phyloP scores from a whole-genome alignment of 306 rosid genomes.

The Fagus sylvatica region DNA sequence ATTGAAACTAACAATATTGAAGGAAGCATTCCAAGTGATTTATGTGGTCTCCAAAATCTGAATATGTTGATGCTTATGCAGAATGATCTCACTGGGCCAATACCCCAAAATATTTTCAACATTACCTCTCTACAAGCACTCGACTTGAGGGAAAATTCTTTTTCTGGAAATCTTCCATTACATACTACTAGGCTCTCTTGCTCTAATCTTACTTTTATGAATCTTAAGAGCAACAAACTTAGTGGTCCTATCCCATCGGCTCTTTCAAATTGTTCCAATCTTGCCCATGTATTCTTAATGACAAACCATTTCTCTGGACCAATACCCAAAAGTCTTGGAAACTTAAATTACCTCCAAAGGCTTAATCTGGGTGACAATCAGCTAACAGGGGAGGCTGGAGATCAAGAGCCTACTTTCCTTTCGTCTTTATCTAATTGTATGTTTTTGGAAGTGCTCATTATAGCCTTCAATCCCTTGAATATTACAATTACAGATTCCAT shows the following conservation, averaged over 20 bases:
- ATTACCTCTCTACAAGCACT: neutral
- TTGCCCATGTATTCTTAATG: too few species aligned
- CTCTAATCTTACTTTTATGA: neutral
- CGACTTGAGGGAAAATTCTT: neutral
- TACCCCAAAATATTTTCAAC: neutral
- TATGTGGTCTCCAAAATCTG: neutral
- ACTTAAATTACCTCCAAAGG: neutral
- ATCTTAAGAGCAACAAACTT: neutral
- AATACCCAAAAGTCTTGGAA: neutral
- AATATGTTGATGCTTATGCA: too few species aligned
- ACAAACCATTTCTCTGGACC: slow-evolving; percentile 3
- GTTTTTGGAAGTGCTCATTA: neutral
- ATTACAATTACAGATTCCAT: neutral
- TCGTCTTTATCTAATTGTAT: neutral
- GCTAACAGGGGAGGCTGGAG: neutral
- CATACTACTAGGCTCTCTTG: neutral
- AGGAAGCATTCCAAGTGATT: neutral
- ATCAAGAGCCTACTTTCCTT: neutral
- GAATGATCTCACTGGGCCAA: neutral
- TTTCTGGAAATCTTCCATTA: neutral
- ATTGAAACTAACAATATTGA: neutral
- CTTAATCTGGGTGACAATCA: neutral
- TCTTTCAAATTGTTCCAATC: slow-evolving; percentile 4
- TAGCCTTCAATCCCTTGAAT: neutral
- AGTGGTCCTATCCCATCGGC: neutral